Evolutionary conservation across 352 stramenopile genomes (phyloP).

Genomic region (Pythium plurisporium): DNA sequence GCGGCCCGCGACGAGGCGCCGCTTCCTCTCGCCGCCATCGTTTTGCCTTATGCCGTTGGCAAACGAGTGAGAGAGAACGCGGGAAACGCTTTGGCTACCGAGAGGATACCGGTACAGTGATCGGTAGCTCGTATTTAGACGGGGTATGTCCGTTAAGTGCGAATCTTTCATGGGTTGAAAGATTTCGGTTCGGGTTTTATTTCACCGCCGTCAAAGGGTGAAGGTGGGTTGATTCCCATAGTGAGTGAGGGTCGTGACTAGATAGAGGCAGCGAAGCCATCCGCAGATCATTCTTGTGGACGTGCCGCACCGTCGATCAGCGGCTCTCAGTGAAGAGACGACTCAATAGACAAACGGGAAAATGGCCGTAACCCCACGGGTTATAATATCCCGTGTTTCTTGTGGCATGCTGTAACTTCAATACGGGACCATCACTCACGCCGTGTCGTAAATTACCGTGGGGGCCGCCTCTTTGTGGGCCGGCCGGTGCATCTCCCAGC

Average conservation of each 20-base stretch:
- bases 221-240: background rate
- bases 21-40: constrained; percentile 16
- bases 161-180: background rate
- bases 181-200: too few relatives aligned
- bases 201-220: background rate
- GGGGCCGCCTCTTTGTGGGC: background rate
- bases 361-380: too few relatives aligned
- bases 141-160: background rate
- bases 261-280: too few relatives aligned
- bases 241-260: constrained; percentile 2
- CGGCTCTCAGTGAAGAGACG: too few relatives aligned
- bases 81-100: background rate
- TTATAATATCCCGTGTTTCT: background rate
- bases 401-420: constrained; percentile 23
- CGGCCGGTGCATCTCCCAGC: background rate
- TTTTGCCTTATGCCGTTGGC: background rate
- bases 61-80: background rate
- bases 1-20: constrained; percentile 2
- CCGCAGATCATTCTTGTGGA: background rate
- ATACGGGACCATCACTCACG: constrained; percentile 30
- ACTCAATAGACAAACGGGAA: too few relatives aligned
- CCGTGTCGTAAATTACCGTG: constrained; percentile 16
- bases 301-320: background rate
- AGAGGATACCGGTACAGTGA: background rate
- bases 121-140: constrained; percentile 1